These are phyloP conservation scores for Paragyromitra xinjiangensis DNA, from an alignment of 495 filamentous ascomycete genomes.

Conservation along the genomic window DNA sequence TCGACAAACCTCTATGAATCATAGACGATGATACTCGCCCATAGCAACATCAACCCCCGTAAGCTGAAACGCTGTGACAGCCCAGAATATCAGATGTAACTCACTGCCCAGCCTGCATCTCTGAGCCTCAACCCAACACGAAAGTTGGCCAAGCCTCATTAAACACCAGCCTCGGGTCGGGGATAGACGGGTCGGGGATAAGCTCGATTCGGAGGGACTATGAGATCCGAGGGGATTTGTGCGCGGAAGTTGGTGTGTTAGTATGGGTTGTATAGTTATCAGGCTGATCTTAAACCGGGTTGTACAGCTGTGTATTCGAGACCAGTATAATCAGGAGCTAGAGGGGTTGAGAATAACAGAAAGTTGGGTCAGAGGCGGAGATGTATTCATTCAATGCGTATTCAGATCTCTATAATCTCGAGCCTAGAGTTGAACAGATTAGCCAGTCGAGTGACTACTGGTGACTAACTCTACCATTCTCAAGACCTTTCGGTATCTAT, in stretches of 20 bases:
- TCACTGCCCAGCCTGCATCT: neutral
- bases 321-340: no score
- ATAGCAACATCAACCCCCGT: neutral
- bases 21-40: neutral
- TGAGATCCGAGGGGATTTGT: neutral
- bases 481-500: neutral
- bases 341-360: neutral
- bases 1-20: neutral
- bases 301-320: no score
- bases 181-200: neutral
- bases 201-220: neutral
- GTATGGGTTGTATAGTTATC: no score
- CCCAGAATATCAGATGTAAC: no score
- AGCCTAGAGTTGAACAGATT: neutral
- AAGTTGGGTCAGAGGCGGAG: neutral
- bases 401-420: neutral
- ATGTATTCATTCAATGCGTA: neutral
- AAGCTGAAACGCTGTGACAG: no score
- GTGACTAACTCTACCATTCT: conserved; percentile 2
- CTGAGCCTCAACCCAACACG: neutral
- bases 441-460: conserved; percentile 15
- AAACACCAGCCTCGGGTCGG: neutral
- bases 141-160: neutral
- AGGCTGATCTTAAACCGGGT: no score
- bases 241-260: neutral